Conservation (phyloP, 2,329 filamentous ascomycete species). For the Colletotrichum eremochloae region DNA sequence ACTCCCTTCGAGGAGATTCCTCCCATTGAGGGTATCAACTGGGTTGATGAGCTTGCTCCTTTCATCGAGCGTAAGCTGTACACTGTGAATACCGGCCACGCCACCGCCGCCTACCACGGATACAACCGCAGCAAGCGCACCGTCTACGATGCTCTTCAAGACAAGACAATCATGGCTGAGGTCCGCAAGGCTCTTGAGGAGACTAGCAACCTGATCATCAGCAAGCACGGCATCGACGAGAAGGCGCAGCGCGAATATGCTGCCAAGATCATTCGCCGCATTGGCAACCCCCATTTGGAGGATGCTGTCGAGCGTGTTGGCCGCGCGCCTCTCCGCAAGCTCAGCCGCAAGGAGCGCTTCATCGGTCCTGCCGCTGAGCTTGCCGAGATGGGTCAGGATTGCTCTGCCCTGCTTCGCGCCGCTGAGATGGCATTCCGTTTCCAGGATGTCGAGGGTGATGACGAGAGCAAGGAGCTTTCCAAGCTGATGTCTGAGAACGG, state of each 20-base stretch:
- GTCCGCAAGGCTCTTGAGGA: constrained; percentile 86
- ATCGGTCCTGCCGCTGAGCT: constrained; percentile 92
- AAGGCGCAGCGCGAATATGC: constrained; percentile 89
- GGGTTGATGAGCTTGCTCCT: constrained; percentile 89
- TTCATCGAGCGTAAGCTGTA: constrained; percentile 99
- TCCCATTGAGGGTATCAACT: constrained; percentile 88
- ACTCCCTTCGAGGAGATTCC: constrained; percentile 85
- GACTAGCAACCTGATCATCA: constrained; percentile 87
- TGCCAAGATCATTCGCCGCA: constrained; percentile 90
- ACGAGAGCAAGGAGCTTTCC: constrained; percentile 88
- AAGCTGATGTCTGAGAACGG: constrained; percentile 83
- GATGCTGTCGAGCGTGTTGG: constrained; percentile 96
- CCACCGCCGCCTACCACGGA: constrained; percentile 95
- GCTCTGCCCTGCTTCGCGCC: constrained; percentile 81
- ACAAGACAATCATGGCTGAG: constrained; percentile 82
- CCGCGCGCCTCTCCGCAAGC: constrained; percentile 92
- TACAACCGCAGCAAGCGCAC: constrained; percentile 88
- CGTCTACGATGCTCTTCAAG: constrained; percentile 89
- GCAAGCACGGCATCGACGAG: constrained; percentile 84
- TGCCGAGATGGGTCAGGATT: constrained; percentile 82
- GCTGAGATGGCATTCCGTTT: constrained; percentile 95
- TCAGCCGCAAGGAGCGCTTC: constrained; percentile 95
- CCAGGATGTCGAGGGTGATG: constrained; percentile 92
- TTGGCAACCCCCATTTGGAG: constrained; percentile 92
- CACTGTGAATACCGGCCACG: constrained; percentile 98